These are phyloP conservation scores for Lavandula angustifolia DNA, from an alignment of 257 asterid genomes.

Conservation along the genomic window DNA sequence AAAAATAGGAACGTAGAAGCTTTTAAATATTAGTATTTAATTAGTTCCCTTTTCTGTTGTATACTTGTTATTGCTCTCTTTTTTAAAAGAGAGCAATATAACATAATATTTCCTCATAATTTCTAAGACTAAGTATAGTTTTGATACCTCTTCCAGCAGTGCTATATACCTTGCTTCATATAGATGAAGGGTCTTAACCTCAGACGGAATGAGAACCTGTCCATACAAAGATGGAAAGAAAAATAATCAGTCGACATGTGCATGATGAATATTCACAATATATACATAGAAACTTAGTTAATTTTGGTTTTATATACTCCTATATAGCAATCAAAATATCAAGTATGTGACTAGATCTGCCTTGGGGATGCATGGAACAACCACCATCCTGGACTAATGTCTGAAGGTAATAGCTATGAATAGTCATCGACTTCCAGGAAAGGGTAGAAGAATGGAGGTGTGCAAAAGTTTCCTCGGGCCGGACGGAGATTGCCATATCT, in stretches of 20 bases:
- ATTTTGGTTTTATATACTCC: not conserved
- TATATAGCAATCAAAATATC: not conserved
- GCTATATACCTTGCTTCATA: constrained; percentile 86
- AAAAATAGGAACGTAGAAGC: too few species aligned
- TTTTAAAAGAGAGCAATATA: too few species aligned
- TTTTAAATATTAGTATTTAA: too few species aligned
- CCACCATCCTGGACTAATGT: not conserved
- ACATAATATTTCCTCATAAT: too few species aligned
- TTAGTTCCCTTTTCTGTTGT: too few species aligned
- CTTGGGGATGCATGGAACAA: not conserved
- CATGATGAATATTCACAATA: constrained; percentile 10
- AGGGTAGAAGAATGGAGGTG: too few species aligned
- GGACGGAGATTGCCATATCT: too few species aligned
- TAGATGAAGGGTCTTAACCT: constrained; percentile 68
- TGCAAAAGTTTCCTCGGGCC: too few species aligned
- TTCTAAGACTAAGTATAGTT: not conserved
- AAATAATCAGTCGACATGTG: constrained; percentile 14
- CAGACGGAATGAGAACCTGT: constrained; percentile 80
- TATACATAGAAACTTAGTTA: not conserved
- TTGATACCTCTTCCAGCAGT: constrained; percentile 71
- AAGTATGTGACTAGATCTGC: not conserved
- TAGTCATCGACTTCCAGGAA: too few species aligned
- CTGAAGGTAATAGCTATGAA: too few species aligned
- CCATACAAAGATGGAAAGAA: constrained; percentile 33
- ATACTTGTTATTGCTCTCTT: too few species aligned